Evolutionary conservation across 495 filamentous ascomycete species (phyloP).

Genomic region (Evansstolkia leycettana): DNA sequence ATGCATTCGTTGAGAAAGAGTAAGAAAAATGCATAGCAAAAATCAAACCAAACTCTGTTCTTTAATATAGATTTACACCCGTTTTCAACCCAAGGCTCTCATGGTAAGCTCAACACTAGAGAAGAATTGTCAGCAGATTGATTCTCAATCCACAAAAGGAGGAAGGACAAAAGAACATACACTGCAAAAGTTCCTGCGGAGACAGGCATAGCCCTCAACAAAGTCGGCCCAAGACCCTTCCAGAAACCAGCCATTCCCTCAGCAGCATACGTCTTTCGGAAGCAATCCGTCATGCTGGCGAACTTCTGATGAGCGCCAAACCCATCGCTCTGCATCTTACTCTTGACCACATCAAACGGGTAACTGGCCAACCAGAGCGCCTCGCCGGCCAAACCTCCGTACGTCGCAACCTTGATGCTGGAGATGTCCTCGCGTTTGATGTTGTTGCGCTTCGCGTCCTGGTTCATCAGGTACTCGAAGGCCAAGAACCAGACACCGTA

Average conservation of each 20-base stretch:
- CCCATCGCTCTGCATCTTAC: constrained; percentile 97
- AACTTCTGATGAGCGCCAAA: constrained; percentile 61
- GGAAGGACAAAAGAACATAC: constrained; percentile 17
- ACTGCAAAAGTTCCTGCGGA: constrained; percentile 94
- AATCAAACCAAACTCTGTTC: too few relatives aligned
- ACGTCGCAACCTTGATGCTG: constrained; percentile 74
- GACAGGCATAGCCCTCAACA: constrained; percentile 94
- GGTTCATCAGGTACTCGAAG: constrained; percentile 94
- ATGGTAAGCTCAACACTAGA: constrained; percentile 33
- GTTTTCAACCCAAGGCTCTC: constrained; percentile 30
- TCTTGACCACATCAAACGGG: constrained; percentile 95
- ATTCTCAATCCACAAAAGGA: constrained; percentile 1
- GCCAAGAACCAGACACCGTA: constrained; percentile 92
- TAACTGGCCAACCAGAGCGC: constrained; percentile 86
- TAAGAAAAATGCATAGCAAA: too few relatives aligned
- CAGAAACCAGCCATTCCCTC: constrained; percentile 85
- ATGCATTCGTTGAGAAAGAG: too few relatives aligned
- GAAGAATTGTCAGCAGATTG: background rate
- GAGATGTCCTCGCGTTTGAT: constrained; percentile 65
- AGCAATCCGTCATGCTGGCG: constrained; percentile 79
- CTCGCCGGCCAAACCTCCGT: constrained; percentile 90
- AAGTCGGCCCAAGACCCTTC: constrained; percentile 89
- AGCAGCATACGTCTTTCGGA: constrained; percentile 62
- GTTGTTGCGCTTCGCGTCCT: constrained; percentile 63
- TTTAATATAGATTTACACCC: background rate